Evolutionary conservation across 2,329 filamentous ascomycete genomes (phyloP).

Genomic region (Dryadomyces quercus-mongolicae): DNA sequence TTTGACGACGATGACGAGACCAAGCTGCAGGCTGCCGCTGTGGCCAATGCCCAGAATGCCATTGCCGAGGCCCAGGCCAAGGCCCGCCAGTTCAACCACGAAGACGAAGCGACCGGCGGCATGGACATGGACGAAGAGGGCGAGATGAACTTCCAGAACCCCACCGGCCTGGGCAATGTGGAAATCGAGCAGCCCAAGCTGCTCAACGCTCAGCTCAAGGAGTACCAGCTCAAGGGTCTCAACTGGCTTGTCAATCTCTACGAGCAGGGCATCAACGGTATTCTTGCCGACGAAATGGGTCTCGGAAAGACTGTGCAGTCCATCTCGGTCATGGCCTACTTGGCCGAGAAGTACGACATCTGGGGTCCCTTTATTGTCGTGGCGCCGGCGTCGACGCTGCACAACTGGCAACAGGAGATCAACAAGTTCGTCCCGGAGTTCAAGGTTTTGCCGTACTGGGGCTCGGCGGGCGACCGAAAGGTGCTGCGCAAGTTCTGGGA

Average conservation of each 20-base stretch:
- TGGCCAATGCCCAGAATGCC: slow-evolving; percentile 92
- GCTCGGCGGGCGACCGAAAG: slow-evolving; percentile 85
- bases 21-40: slow-evolving; percentile 66
- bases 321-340: slow-evolving; percentile 97
- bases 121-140: slow-evolving; percentile 74
- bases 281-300: slow-evolving; percentile 98
- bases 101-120: slow-evolving; percentile 21
- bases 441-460: slow-evolving; percentile 97
- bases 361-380: slow-evolving; percentile 98
- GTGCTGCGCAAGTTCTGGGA: slow-evolving; percentile 98
- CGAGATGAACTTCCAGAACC: slow-evolving; percentile 99
- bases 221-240: slow-evolving; percentile 97
- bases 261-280: slow-evolving; percentile 99
- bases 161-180: slow-evolving; percentile 84
- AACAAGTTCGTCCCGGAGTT: slow-evolving; percentile 86
- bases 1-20: slow-evolving; percentile 93
- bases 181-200: slow-evolving; percentile 91
- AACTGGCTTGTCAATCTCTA: slow-evolving; percentile 99
- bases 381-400: slow-evolving; percentile 85
- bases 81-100: slow-evolving; percentile 83
- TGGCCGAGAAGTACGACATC: slow-evolving; percentile 93
- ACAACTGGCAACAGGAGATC: slow-evolving; percentile 99
- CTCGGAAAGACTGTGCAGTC: slow-evolving; percentile 98
- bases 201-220: slow-evolving; percentile 87
- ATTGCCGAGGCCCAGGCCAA: slow-evolving; percentile 90